These are phyloP conservation scores for Acacia crassicarpa DNA, from an alignment of 306 rosid species.

Conservation along the genomic window DNA sequence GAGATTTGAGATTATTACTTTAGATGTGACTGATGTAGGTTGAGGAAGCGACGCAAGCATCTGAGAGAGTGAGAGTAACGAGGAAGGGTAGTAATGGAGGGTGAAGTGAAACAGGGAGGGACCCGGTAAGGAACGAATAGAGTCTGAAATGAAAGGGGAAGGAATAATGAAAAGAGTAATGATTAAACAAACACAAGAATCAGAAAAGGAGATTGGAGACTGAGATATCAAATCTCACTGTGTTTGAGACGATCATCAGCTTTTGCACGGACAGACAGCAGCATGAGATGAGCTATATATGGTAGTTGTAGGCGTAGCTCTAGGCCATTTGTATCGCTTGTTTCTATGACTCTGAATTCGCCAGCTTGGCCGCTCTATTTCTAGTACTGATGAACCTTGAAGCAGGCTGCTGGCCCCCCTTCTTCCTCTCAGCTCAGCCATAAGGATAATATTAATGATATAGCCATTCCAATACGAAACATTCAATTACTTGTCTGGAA, in stretches of 20 bases:
- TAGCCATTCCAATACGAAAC: not conserved
- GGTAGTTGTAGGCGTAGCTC: not conserved
- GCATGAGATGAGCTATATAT: not conserved
- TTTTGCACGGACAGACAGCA: not conserved
- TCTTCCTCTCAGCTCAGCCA: not conserved
- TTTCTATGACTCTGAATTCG: no score
- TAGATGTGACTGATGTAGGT: not conserved
- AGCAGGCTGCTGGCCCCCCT: not conserved
- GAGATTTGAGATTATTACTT: no score
- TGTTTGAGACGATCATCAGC: not conserved
- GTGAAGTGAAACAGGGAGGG: not conserved
- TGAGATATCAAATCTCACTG: not conserved
- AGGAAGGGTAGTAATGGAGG: not conserved
- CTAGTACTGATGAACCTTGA: not conserved
- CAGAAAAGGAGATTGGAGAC: not conserved
- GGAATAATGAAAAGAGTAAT: constrained; percentile 1
- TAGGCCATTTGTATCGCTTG: no score
- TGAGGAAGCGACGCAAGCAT: not conserved
- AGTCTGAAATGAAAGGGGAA: not conserved
- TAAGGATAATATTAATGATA: not conserved
- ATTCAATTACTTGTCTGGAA: constrained; percentile 4
- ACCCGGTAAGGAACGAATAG: not conserved
- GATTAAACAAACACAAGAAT: constrained; percentile 3
- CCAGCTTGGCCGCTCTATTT: not conserved
- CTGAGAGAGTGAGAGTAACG: not conserved